These are phyloP conservation scores for Rhipidocladum racemiflorum DNA, from an alignment of 176 grass and related monocot genomes.

Conservation along the genomic window DNA sequence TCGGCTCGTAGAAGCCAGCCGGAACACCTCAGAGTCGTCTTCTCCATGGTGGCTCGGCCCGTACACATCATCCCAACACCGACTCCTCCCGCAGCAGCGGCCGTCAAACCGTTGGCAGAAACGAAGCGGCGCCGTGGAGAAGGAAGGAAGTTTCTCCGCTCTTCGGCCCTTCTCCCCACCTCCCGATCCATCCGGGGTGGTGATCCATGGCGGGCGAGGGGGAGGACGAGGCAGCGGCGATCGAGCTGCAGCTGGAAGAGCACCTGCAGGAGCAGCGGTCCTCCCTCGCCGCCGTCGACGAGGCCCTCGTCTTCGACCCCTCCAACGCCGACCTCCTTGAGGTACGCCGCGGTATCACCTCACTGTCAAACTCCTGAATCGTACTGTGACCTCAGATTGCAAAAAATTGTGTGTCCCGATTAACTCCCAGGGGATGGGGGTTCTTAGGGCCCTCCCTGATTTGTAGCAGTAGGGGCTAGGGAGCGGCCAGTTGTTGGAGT, in stretches of 20 bases:
- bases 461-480: neutral
- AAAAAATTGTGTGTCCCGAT: neutral
- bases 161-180: neutral
- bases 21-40: neutral
- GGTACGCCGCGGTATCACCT: conserved; percentile 14
- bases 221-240: conserved; percentile 43
- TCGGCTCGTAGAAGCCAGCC: too few species aligned
- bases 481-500: too few species aligned
- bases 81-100: neutral
- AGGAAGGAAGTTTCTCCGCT: neutral
- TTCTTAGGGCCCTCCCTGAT: neutral
- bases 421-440: neutral
- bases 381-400: neutral
- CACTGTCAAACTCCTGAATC: neutral
- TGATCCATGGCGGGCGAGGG: conserved; percentile 45
- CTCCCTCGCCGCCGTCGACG: conserved; percentile 73
- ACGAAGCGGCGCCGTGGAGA: neutral
- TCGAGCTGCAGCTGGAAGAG: conserved; percentile 83
- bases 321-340: conserved; percentile 68
- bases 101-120: neutral
- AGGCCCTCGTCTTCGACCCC: conserved; percentile 78
- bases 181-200: neutral
- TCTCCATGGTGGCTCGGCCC: neutral
- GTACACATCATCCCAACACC: neutral
- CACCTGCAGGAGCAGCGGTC: conserved; percentile 81